Percentiles rank a stretch among this genome's conserved stretches.
phyloP scores from a whole-genome alignment of 257 asterid species.

The Nicotiana noctiflora region DNA sequence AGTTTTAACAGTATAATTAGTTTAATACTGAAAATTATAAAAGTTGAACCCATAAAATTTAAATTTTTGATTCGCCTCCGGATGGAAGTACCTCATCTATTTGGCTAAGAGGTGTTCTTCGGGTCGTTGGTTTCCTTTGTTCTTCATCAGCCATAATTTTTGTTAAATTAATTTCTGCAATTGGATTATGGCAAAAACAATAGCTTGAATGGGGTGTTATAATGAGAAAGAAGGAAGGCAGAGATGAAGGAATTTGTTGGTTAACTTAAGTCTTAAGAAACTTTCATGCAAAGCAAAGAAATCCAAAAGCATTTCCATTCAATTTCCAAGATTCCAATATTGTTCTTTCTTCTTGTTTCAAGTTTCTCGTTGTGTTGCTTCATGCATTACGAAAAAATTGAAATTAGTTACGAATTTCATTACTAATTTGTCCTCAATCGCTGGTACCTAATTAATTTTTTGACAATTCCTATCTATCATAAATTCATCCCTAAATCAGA shows the following conservation, averaged over 20 bases:
- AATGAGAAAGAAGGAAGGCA: not conserved
- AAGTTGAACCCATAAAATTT: too few species aligned
- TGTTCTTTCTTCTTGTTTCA: not conserved
- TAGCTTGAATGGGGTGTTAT: not conserved
- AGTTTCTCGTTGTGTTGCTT: not conserved
- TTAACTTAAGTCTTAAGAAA: conserved; percentile 3
- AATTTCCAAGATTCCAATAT: conserved; percentile 3
- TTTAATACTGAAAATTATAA: too few species aligned
- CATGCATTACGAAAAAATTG: too few species aligned
- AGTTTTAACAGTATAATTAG: too few species aligned
- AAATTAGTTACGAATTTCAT: too few species aligned
- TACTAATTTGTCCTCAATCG: too few species aligned
- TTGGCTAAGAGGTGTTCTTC: conserved; percentile 7
- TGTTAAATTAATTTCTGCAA: too few species aligned
- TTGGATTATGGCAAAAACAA: not conserved
- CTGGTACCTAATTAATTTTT: too few species aligned
- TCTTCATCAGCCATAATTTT: not conserved
- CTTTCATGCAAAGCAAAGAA: conserved; percentile 8
- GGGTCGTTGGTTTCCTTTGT: not conserved
- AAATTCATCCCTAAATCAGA: too few species aligned
- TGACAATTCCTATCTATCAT: too few species aligned
- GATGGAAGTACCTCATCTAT: not conserved
- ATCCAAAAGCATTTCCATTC: not conserved
- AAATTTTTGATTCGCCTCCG: too few species aligned
- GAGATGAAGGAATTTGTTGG: not conserved